Evolutionary conservation across 495 filamentous ascomycete species (phyloP), one percentile per base, ranked within the genome.

Genomic region (Sordaria brevicollis): DNA sequence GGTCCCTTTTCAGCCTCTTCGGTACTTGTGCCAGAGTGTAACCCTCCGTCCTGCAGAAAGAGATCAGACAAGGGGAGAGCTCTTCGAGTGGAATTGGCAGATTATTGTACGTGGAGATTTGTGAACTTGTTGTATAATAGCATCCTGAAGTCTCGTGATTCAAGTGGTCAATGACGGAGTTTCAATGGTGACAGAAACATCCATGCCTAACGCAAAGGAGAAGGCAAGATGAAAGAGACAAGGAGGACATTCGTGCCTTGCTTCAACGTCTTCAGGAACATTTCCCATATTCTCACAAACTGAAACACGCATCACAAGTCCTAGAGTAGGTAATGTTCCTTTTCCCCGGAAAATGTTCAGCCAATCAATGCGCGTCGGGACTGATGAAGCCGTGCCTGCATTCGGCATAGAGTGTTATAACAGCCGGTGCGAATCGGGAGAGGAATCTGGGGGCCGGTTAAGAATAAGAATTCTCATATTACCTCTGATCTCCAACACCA

Each of bases 401-500:
- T 77, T 74, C 70, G 71, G 74, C 29, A 74, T 70, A 34, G 41
- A 73, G 37, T 35, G 66, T 54, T 36, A 49, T 49, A 49, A 29
- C 37, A 65, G 62, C 72, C 39, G 43, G 68, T 67, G 35, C 72
- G 68, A 78, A 73, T 75, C 75, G 73, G 76, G 10, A 33, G 31
- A 4, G 15, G 5, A 70, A 74, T 15, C 71, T 70, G 72, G 67
- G 7, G 37, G 71, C 72, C 72, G 68, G 15, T n/a, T 25, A 69
- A 13, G 34, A 41, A 69, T 37, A 66, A 29, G 65, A 65, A 37
- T 25, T 15, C 34, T 35, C 21, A 17, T 3, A 36, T 41, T 34
- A 37, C 67, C 70, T 72, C 69, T 74, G 72, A 74, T 74, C 72
- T 65, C 38, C 76, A 38, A 69, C 71, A 73, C 68, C 43, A 37